Base-by-base conservation (phyloP, 225 moss, liverwort and hornwort species). In the Pseudoscleropodium purum region DNA sequence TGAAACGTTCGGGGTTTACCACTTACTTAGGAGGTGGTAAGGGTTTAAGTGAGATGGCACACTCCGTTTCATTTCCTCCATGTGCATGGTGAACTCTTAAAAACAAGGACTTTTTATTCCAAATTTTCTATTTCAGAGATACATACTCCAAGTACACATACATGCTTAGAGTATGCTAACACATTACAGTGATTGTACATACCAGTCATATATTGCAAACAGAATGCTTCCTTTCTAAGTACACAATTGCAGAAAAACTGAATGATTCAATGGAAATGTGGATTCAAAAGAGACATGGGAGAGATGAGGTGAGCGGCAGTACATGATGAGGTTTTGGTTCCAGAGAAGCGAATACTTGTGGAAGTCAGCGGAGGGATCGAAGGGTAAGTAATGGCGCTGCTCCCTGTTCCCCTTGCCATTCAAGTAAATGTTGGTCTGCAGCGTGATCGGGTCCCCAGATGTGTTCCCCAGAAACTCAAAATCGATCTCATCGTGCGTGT, bases 391-490 rank as follows among this genome's bases (percentile, higher is more conserved):
- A 86, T 94, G 95, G 36, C 95, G 95, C 70, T 94, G 92, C 91
- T 97, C 97, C 39, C 95, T 84, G 66, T 89, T 88, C 25, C 89
- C 94, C 41, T 66, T 82, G 54, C 96, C 94, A 29, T 88, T 90
- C 54, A 95, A 75, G 37, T 90, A 93, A 1, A 93, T 25, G 49
- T 97, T 97, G 18, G 97, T 97, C 70, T 96, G 97, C 69, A 97
- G 60, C 20, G 92, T 91, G 64, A 95, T 95, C 13, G 97, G 97
- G 57, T 95, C 36, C 41, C 96, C 96, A n/a, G 94, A 94, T 18
- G 87, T 85, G 90, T 97, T 97, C 34, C 97, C 97, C 59, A 96
- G 85, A 81, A 97, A 97, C 87, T 97, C 97, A 47, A 97, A 96
- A 87, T 97, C 97, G 33, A 96, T 65, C 90, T 97, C 97, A 54